These are phyloP conservation scores for Trichoderma arundinaceum DNA, from an alignment of 2,329 filamentous ascomycete genomes.

Conservation along the genomic window DNA sequence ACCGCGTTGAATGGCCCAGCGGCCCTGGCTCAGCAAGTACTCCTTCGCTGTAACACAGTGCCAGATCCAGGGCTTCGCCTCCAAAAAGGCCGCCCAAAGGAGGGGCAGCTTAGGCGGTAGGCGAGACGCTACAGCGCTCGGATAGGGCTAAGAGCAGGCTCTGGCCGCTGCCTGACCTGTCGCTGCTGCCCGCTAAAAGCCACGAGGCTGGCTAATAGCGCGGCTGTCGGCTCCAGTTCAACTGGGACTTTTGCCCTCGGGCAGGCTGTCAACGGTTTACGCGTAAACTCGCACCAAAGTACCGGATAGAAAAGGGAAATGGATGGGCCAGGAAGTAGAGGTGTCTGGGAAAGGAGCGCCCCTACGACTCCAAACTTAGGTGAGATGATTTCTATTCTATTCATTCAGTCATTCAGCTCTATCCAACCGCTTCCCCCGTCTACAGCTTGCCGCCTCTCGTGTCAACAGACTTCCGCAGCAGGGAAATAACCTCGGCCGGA, in stretches of 20 bases:
- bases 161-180: slow-evolving; percentile 15
- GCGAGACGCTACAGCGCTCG: slow-evolving; percentile 8
- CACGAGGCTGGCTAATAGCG: slow-evolving; percentile 3
- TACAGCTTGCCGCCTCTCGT: slow-evolving; percentile 54
- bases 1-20: slow-evolving; percentile 27
- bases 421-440: background rate
- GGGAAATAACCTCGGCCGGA: slow-evolving; percentile 82
- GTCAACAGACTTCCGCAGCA: slow-evolving; percentile 80
- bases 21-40: slow-evolving; percentile 19
- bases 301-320: no score
- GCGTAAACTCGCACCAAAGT: no score
- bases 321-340: no score
- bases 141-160: slow-evolving; percentile 24
- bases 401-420: slow-evolving; percentile 8
- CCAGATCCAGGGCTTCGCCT: slow-evolving; percentile 2
- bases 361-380: no score
- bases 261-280: no score
- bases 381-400: background rate
- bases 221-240: no score
- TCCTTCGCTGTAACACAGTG: slow-evolving; percentile 28
- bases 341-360: no score
- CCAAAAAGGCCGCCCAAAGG: slow-evolving; percentile 4
- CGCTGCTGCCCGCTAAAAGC: slow-evolving; percentile 9
- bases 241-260: no score
- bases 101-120: slow-evolving; percentile 4